Conservation (phyloP, 1,284 basidiomycete species). For the Leucoagaricus sp. region DNA sequence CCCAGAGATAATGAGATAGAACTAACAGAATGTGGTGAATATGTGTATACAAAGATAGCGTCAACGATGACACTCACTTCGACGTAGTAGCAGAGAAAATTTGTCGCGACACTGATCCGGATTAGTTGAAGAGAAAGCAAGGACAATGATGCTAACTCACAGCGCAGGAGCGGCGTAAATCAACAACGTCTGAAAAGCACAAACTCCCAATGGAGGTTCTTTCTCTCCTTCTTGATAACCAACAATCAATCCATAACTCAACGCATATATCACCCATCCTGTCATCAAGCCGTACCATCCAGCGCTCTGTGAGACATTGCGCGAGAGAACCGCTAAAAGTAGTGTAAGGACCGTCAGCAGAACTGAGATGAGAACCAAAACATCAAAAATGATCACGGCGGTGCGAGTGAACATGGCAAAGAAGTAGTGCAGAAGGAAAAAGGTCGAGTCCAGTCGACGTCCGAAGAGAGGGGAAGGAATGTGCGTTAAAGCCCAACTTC, state of each 20-base stretch:
- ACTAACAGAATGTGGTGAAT: neutral
- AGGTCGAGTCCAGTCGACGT: neutral
- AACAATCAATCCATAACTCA: constrained; percentile 6
- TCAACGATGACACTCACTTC: neutral
- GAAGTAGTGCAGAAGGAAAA: neutral
- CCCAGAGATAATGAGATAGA: constrained; percentile 10
- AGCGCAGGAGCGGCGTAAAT: constrained; percentile 4
- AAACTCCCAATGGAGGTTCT: neutral
- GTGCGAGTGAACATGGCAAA: neutral
- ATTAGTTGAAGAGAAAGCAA: too few species aligned
- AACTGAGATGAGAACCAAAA: neutral
- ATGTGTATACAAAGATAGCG: neutral
- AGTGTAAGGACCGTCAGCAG: neutral
- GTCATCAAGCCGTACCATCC: constrained; percentile 10
- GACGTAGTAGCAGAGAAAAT: constrained; percentile 9
- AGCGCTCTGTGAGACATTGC: neutral
- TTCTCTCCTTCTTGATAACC: neutral
- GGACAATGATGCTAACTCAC: too few species aligned
- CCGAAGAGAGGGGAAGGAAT: neutral
- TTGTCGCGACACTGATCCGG: neutral
- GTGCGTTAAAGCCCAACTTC: neutral
- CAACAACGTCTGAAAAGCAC: neutral
- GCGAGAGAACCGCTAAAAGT: constrained; percentile 1
- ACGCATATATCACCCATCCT: constrained; percentile 7
- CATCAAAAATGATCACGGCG: neutral